A percentile compares a stretch with the other conserved stretches of the same genome.
These are phyloP conservation scores for Sporothrix curviconia DNA, from an alignment of 2,329 filamentous ascomycete genomes.

Conservation along the genomic window DNA sequence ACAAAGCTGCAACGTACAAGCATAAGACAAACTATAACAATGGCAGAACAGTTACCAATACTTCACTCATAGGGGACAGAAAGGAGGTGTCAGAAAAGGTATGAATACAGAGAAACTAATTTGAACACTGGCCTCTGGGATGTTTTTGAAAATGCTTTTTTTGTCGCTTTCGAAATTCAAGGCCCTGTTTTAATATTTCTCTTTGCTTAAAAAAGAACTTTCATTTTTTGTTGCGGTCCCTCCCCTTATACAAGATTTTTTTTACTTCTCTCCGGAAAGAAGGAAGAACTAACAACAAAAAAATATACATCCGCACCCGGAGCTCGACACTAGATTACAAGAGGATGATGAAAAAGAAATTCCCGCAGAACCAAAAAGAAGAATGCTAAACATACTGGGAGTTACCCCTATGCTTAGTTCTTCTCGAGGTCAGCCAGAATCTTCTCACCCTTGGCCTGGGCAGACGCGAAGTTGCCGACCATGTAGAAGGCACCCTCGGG, in stretches of 20 bases:
- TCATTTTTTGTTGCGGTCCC: background rate
- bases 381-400: background rate
- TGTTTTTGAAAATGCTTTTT: background rate
- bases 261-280: slow-evolving; percentile 3
- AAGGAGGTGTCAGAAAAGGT: background rate
- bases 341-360: slow-evolving; percentile 8
- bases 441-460: slow-evolving; percentile 97
- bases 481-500: slow-evolving; percentile 96
- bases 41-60: too few relatives aligned
- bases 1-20: too few relatives aligned
- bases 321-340: slow-evolving; percentile 8
- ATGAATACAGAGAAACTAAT: slow-evolving; percentile 4
- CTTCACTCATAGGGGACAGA: too few relatives aligned
- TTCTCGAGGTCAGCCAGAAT: slow-evolving; percentile 91
- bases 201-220: background rate
- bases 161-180: slow-evolving; percentile 5
- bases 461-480: slow-evolving; percentile 93
- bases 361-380: slow-evolving; percentile 8
- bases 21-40: too few relatives aligned
- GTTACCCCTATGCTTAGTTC: slow-evolving; percentile 31
- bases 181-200: background rate
- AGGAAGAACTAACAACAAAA: slow-evolving; percentile 10
- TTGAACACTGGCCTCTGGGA: background rate
- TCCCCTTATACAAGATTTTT: slow-evolving; percentile 2
- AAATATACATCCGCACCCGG: slow-evolving; percentile 2